Evolutionary conservation across 2,329 filamentous ascomycete genomes (phyloP).

Genomic region (Clonostachys chloroleuca): DNA sequence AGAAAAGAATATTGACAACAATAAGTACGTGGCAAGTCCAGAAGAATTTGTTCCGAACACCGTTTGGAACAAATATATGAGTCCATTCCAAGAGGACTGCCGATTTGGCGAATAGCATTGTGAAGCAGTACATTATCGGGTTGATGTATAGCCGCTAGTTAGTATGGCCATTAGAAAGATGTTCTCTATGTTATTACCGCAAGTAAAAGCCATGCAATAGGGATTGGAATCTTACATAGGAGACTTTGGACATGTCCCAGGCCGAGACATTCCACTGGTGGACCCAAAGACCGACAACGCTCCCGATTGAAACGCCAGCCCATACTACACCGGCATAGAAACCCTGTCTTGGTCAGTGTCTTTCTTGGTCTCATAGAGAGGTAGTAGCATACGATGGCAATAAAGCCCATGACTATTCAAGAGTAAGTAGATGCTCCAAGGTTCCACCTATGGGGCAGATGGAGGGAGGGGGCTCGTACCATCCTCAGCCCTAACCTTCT

Average conservation of each 20-base stretch:
- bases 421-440: too few species aligned
- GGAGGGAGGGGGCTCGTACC: neutral
- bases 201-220: neutral
- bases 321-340: too few species aligned
- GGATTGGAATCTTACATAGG: neutral
- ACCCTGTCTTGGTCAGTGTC: too few species aligned
- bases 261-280: neutral
- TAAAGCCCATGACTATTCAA: too few species aligned
- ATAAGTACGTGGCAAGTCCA: slow-evolving; percentile 13
- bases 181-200: neutral
- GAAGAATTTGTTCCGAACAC: slow-evolving; percentile 10
- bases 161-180: too few species aligned
- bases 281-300: neutral
- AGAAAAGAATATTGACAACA: neutral
- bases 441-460: too few species aligned
- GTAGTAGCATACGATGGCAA: too few species aligned
- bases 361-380: too few species aligned
- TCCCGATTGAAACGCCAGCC: too few species aligned
- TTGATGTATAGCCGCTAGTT: neutral
- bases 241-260: neutral
- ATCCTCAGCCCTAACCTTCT: neutral
- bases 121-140: neutral
- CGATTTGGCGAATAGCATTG: slow-evolving; percentile 1
- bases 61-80: slow-evolving; percentile 5
- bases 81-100: slow-evolving; percentile 7